Conservation (phyloP, 129 eudicot genomes). For the Centella asiatica region DNA sequence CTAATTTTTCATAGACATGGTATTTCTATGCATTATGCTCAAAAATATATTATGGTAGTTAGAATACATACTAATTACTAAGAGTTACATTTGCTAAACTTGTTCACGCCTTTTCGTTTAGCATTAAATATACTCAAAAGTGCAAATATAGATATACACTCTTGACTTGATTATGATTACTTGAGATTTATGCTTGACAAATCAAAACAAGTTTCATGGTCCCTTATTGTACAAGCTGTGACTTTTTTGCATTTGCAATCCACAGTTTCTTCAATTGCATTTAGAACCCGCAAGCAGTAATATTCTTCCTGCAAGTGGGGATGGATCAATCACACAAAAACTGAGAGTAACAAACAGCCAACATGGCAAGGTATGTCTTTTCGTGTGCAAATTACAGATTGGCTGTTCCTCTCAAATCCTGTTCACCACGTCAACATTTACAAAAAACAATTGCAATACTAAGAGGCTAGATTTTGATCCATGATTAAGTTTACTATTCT, state of each 20-base stretch:
- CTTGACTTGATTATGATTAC: background rate
- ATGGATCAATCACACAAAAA: slow-evolving; percentile 66
- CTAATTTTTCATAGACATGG: background rate
- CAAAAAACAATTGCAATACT: too few relatives aligned
- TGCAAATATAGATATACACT: too few relatives aligned
- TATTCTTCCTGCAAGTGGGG: slow-evolving; percentile 58
- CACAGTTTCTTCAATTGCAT: slow-evolving; percentile 92
- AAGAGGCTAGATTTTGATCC: too few relatives aligned
- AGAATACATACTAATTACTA: too few relatives aligned
- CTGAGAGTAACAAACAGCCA: slow-evolving; percentile 79
- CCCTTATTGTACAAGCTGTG: background rate
- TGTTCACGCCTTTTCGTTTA: too few relatives aligned
- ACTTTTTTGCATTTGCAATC: slow-evolving; percentile 11
- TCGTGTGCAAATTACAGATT: background rate
- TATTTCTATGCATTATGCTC: background rate
- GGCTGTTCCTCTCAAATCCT: background rate
- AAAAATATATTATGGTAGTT: background rate
- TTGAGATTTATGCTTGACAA: background rate
- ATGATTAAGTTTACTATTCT: too few relatives aligned
- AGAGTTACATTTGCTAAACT: too few relatives aligned
- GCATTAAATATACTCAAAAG: too few relatives aligned
- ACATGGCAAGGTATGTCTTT: slow-evolving; percentile 74
- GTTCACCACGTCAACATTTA: too few relatives aligned
- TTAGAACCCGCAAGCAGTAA: slow-evolving; percentile 88
- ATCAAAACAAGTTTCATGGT: background rate